phyloP scores from a whole-genome alignment of 176 grass and related monocot species.

The Panicum miliaceum region DNA sequence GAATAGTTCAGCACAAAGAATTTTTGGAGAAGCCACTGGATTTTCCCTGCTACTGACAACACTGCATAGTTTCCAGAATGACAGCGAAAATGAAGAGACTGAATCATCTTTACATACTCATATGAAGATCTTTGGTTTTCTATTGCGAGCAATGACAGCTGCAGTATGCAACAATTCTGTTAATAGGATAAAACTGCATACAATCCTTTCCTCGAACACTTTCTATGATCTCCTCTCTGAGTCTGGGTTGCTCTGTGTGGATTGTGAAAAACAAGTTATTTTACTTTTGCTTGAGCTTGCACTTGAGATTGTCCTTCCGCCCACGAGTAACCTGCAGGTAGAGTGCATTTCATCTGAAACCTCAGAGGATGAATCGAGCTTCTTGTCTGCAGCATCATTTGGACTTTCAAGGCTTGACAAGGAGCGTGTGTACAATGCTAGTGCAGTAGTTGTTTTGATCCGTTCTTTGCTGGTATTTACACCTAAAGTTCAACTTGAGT shows the following conservation, averaged over 20 bases:
- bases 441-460: slow-evolving; percentile 80
- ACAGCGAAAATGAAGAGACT: slow-evolving; percentile 47
- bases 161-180: slow-evolving; percentile 88
- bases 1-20: slow-evolving; percentile 80
- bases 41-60: slow-evolving; percentile 94
- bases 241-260: slow-evolving; percentile 88
- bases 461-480: slow-evolving; percentile 86
- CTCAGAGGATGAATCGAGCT: slow-evolving; percentile 61
- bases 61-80: slow-evolving; percentile 87
- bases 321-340: slow-evolving; percentile 63
- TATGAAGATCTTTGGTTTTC: slow-evolving; percentile 83
- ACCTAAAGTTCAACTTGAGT: slow-evolving; percentile 92
- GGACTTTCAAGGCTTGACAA: slow-evolving; percentile 82
- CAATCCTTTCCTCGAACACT: slow-evolving; percentile 81
- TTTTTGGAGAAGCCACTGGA: slow-evolving; percentile 99
- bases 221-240: slow-evolving; percentile 98
- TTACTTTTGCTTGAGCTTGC: slow-evolving; percentile 97
- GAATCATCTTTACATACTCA: slow-evolving; percentile 64
- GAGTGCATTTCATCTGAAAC: slow-evolving; percentile 59
- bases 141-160: slow-evolving; percentile 92
- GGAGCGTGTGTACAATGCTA: slow-evolving; percentile 91
- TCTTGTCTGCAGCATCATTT: slow-evolving; percentile 70
- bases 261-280: slow-evolving; percentile 95
- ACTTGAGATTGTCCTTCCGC: slow-evolving; percentile 92
- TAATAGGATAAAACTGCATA: slow-evolving; percentile 90